Base-by-base conservation (phyloP, 2,329 filamentous ascomycete species). In the Colletotrichum navitas region DNA sequence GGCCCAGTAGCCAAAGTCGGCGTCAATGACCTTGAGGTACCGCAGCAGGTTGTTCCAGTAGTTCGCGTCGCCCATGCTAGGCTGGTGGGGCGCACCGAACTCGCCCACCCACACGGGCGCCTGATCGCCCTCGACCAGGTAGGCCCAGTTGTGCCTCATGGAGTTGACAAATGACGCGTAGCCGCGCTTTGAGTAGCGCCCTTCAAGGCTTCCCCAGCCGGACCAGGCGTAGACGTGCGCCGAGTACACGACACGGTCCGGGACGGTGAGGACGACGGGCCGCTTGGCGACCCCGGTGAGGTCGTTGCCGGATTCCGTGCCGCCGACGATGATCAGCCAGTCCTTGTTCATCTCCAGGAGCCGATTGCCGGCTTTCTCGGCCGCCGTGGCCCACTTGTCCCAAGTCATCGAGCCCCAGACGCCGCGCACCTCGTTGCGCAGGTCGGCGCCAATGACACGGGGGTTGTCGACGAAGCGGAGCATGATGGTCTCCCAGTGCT, bases 1-100 rank as follows among this genome's bases (percentile, higher is more conserved):
- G 21, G 90, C 90, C 91, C 91, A 93, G 79, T 92, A 93, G 8
- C 88, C 91, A 81, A 91, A 91, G 75, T 92, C 90, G 12, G 88
- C 88, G 75, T 91, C 89, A 62, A 89, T 79, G 3, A 82, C 79
- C 76, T 85, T 85, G 68, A 92, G 82, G 78, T 86, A 91, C 36
- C 83, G 83, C 81, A 91, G 81, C 78, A 92, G 79, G 77, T 92
- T 89, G 54, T 81, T 80, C 91, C 90, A 92, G 81, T 92, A 93
- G 76, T 90, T 89, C 66, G 83, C 83, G 74, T 91, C 89, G 10
- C 89, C 88, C 11, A 84, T 80, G 43, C 83, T 84, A 1, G 89
- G 89, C 7, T 79, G 73, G 60, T 82, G 81, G 24, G 90, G 87
- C 34, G 88, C 87, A 1, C 91, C 90, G 71, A 92, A 87, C 81